Evolutionary conservation across 441 rosid genomes (phyloP).

Genomic region (Flueggea neowawraea): DNA sequence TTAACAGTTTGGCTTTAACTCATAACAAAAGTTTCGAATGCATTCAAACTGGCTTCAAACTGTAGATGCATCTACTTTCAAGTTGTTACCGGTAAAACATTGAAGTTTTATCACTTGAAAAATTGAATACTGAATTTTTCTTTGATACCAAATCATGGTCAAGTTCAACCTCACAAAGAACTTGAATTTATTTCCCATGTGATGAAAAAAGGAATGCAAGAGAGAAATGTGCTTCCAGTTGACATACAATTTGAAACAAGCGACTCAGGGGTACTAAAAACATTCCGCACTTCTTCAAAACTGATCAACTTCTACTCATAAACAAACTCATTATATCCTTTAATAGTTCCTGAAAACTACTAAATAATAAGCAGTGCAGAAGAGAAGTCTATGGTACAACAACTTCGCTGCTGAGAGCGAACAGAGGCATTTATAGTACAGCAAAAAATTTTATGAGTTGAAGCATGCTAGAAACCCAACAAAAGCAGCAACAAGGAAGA

Average conservation of each 20-base stretch:
- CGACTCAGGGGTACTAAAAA: neutral
- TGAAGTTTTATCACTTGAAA: too few species aligned
- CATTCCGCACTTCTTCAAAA: neutral
- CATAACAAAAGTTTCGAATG: too few species aligned
- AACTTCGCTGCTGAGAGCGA: neutral
- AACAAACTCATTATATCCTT: neutral
- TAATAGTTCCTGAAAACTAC: neutral
- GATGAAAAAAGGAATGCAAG: too few species aligned
- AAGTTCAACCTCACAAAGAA: too few species aligned
- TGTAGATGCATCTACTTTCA: too few species aligned
- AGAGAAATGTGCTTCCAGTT: too few species aligned
- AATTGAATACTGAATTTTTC: too few species aligned
- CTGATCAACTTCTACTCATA: neutral
- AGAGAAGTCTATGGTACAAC: neutral
- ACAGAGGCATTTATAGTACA: neutral
- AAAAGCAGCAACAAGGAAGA: conserved; percentile 41
- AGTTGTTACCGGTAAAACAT: too few species aligned
- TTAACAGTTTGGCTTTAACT: too few species aligned
- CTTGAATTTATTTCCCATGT: too few species aligned
- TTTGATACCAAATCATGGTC: too few species aligned
- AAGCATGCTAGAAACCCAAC: conserved; percentile 17
- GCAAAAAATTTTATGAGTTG: neutral
- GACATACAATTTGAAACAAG: neutral
- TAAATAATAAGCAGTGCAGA: neutral
- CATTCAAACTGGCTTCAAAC: too few species aligned